Evolutionary conservation across 441 rosid genomes (phyloP), one percentile per base, ranked within the genome.

Genomic region (Syzygium malaccense): DNA sequence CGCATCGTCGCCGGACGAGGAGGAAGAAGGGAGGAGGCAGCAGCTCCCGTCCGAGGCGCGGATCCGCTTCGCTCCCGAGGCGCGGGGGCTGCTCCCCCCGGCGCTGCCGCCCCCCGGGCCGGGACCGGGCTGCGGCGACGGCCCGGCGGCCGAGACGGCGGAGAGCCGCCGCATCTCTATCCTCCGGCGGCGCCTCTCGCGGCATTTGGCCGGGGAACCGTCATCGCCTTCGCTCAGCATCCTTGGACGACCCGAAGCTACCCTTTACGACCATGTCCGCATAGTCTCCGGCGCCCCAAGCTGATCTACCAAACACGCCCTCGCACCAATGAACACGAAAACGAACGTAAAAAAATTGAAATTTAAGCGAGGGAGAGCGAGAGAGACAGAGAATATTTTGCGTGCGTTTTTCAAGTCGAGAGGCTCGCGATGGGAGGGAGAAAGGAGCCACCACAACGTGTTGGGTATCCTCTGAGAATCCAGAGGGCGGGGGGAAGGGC

Each of bases 111-210:
- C 85, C 89, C 49, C 55, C 41, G 19, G 84, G 64, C 14, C 88
- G 86, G 15, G 90, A 66, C 5, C n/a, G 25, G 83, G 26, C 23
- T 41, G 83, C 51, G n/a, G 83, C 83, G 23, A 30, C 89, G 83
- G 87, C 48, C 57, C 85, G 89, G 54, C 60, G 71, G 58, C 86
- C 54, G 88, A 30, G 53, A 57, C 53, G 3, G 91, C 75, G 45
- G 93, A 89, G 55, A 91, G 91, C 88, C 96, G 91, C 91, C 96
- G 93, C 96, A 94, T 93, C 92, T 90, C 87, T 30, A 95, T 94
- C 92, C 96, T 91, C 37, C 96, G 92, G 20, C 95, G 94, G 85
- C 98, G 95, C 33, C 97, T 93, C 88, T 96, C 93, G 64, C 96
- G 92, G 93, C 99, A 96, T 93, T 92, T 94, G 23, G 54, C 93